Conservation (phyloP, 805 yeast species). For the Torulaspora quercuum region DNA sequence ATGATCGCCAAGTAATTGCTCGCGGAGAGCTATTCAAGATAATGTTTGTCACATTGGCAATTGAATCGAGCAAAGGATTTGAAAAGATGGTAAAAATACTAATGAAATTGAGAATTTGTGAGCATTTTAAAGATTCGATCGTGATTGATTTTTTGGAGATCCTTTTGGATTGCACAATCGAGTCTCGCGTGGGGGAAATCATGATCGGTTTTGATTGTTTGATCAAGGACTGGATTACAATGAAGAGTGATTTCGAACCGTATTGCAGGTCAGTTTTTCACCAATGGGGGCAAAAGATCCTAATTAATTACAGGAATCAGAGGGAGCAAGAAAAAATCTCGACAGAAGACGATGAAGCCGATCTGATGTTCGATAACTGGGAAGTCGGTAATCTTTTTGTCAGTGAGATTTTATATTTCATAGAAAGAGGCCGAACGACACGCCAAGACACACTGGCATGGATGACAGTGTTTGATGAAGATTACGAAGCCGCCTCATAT, state of each 20-base stretch:
- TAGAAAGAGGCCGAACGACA: conserved; percentile 2
- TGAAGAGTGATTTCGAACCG: conserved; percentile 7
- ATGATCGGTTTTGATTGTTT: conserved; percentile 17
- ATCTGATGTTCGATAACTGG: conserved; percentile 18
- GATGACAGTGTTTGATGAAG: conserved; percentile 16
- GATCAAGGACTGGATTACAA: conserved; percentile 13
- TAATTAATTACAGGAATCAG: conserved; percentile 10
- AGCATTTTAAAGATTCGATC: conserved; percentile 4
- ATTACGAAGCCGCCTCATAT: conserved; percentile 1
- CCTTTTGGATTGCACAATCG: conserved; percentile 17
- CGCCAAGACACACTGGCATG: conserved; percentile 12
- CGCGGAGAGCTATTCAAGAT: conserved; percentile 13
- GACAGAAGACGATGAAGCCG: conserved; percentile 12
- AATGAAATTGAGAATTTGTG: conserved; percentile 4
- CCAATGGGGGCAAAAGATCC: conserved; percentile 10
- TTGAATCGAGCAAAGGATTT: conserved; percentile 18
- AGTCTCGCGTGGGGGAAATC: conserved; percentile 19
- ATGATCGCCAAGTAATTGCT: conserved; percentile 4
- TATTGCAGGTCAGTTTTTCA: conserved; percentile 6
- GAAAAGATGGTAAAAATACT: conserved; percentile 9
- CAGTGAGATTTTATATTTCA: conserved; percentile 11
- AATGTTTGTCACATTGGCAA: conserved; percentile 14
- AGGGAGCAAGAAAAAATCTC: conserved; percentile 4
- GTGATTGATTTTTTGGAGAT: conserved; percentile 8
- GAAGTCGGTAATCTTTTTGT: conserved; percentile 18